A percentile compares a stretch with the other conserved stretches of the same genome.
Conservation (phyloP, 2,329 filamentous ascomycete species). For the Sporothrix globosa region DNA sequence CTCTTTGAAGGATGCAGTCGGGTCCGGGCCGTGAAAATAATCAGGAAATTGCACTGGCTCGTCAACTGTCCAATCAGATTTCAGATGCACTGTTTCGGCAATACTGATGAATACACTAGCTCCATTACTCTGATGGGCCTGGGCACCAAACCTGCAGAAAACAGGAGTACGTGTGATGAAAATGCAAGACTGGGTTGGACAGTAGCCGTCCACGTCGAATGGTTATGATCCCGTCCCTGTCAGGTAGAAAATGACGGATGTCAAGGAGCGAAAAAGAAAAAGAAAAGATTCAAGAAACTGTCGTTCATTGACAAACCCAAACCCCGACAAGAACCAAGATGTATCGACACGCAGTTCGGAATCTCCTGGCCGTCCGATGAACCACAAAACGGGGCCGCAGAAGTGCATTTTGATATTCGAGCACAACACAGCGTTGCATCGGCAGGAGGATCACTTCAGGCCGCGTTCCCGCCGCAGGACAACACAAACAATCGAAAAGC, state of each 20-base stretch:
- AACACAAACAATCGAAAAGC: not conserved
- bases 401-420: not conserved
- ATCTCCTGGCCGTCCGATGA: not conserved
- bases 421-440: slow-evolving; percentile 6
- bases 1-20: not conserved
- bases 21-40: not conserved
- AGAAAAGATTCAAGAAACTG: no score
- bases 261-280: not conserved
- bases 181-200: slow-evolving; percentile 1
- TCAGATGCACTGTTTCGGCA: not conserved
- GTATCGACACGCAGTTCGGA: not conserved
- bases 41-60: slow-evolving; percentile 22
- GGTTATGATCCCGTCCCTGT: not conserved
- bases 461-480: not conserved
- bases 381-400: not conserved
- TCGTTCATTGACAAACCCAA: no score
- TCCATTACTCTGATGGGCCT: not conserved
- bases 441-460: not conserved
- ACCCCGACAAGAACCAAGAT: no score
- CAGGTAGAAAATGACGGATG: not conserved
- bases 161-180: not conserved
- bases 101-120: not conserved
- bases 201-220: slow-evolving; percentile 9
- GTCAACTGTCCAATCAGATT: slow-evolving; percentile 6
- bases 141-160: not conserved